Conservation (phyloP, 2,329 filamentous ascomycete genomes). For the Exophiala calicioides region DNA sequence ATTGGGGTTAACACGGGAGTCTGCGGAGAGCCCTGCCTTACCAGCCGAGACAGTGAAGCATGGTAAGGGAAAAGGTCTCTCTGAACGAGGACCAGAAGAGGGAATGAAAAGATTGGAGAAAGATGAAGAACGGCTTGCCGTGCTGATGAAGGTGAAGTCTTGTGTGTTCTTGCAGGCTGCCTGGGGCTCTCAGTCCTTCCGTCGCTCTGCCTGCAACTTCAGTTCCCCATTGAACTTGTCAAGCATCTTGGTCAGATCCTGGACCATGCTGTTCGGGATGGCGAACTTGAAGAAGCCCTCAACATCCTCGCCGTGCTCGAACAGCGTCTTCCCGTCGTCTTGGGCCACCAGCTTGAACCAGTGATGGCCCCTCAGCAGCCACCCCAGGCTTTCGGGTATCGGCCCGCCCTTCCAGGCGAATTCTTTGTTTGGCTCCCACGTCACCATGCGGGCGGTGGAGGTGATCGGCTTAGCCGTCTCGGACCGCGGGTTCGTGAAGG, state of each 20-base stretch:
- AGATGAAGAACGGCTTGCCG: too few species aligned
- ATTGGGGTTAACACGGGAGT: too few species aligned
- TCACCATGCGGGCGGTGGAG: constrained; percentile 7
- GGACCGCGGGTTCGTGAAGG: constrained; percentile 9
- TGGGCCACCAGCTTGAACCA: constrained; percentile 9
- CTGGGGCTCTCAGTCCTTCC: background rate
- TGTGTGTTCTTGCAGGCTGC: too few species aligned
- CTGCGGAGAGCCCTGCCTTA: too few species aligned
- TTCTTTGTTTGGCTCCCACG: constrained; percentile 10
- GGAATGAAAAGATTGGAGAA: too few species aligned
- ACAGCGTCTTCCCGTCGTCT: constrained; percentile 8
- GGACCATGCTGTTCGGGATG: constrained; percentile 1
- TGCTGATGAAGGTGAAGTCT: too few species aligned
- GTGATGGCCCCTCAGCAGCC: constrained; percentile 3
- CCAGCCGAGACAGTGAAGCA: too few species aligned
- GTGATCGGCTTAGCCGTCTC: constrained; percentile 11
- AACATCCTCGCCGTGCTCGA: constrained; percentile 5
- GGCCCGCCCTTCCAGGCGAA: constrained; percentile 13
- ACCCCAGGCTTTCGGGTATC: constrained; percentile 3
- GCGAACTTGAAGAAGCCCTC: constrained; percentile 1
- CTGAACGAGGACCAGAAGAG: too few species aligned
- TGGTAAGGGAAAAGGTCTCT: too few species aligned
- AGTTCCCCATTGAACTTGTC: constrained; percentile 11
- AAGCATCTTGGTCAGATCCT: constrained; percentile 5
- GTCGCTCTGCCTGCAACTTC: constrained; percentile 7